A percentile compares a stretch with the other conserved stretches of the same genome.
These are phyloP conservation scores for Candida endomychidarum DNA, from an alignment of 805 yeast genomes.

Conservation along the genomic window DNA sequence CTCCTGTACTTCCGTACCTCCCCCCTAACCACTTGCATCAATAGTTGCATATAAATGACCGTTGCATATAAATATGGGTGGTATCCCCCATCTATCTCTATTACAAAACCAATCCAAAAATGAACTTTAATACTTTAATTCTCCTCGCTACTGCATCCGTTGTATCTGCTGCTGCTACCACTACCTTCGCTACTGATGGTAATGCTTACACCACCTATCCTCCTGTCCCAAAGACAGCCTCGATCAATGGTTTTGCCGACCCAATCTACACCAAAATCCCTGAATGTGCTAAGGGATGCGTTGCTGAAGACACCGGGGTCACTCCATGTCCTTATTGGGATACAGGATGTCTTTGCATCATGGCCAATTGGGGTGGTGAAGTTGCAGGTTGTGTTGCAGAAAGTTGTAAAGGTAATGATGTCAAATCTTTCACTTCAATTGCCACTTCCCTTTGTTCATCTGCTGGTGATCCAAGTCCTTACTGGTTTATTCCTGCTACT, in stretches of 20 bases:
- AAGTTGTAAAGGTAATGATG: slow-evolving; percentile 35
- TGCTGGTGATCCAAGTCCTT: slow-evolving; percentile 31
- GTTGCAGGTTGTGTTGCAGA: slow-evolving; percentile 38
- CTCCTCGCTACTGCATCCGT: slow-evolving; percentile 5
- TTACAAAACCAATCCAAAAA: no score
- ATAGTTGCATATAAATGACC: no score
- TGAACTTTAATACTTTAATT: neutral
- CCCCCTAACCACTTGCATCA: no score
- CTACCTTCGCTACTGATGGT: slow-evolving; percentile 15
- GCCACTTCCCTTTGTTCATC: slow-evolving; percentile 28
- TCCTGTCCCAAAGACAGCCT: slow-evolving; percentile 36
- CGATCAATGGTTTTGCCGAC: slow-evolving; percentile 44
- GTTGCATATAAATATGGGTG: no score
- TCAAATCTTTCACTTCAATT: slow-evolving; percentile 22
- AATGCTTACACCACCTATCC: slow-evolving; percentile 33
- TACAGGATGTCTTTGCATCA: slow-evolving; percentile 45
- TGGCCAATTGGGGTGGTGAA: slow-evolving; percentile 30
- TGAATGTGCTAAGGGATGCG: slow-evolving; percentile 36
- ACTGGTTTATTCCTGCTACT: slow-evolving; percentile 29
- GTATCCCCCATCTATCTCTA: no score
- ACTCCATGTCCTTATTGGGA: slow-evolving; percentile 49
- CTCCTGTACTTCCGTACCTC: no score
- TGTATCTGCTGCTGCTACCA: slow-evolving; percentile 14
- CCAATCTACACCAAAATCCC: slow-evolving; percentile 30
- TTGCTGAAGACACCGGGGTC: slow-evolving; percentile 27